Percentiles rank a stretch among this genome's conserved stretches.
Evolutionary conservation across 2,329 filamentous ascomycete species (phyloP).

Genomic region (Stylonectria norvegica): DNA sequence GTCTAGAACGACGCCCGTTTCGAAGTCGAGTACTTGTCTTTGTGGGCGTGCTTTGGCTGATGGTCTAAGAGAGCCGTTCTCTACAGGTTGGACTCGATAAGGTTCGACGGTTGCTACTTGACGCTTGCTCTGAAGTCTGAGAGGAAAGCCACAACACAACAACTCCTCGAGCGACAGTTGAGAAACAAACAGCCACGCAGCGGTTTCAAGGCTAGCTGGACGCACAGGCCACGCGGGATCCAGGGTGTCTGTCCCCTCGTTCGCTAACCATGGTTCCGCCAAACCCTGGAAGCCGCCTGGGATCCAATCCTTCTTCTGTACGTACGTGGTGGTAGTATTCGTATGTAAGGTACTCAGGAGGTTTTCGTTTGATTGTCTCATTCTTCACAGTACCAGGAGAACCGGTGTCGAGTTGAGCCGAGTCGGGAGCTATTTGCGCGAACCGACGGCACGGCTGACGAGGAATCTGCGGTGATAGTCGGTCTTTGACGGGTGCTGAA

Average conservation of each 20-base stretch:
- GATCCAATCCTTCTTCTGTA: slow-evolving; percentile 9
- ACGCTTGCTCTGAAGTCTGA: too few species aligned
- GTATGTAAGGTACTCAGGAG: too few species aligned
- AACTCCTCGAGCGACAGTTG: too few species aligned
- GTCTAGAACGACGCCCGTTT: neutral
- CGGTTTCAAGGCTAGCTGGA: slow-evolving; percentile 4
- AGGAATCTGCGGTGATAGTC: too few species aligned
- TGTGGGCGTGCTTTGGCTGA: neutral
- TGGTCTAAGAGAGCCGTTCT: neutral
- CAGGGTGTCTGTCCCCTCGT: slow-evolving; percentile 17
- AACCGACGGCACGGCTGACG: too few species aligned
- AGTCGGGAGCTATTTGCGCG: too few species aligned
- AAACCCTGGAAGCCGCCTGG: slow-evolving; percentile 11
- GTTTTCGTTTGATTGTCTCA: slow-evolving; percentile 11
- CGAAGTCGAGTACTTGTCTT: neutral
- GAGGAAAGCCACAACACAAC: slow-evolving; percentile 11
- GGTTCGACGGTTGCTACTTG: neutral
- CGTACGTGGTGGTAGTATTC: too few species aligned
- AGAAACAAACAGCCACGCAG: slow-evolving; percentile 8
- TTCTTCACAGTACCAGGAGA: too few species aligned
- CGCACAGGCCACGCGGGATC: slow-evolving; percentile 23
- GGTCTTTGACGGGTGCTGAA: slow-evolving; percentile 18
- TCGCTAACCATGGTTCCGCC: too few species aligned
- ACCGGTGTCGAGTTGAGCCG: too few species aligned
- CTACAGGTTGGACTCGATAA: too few species aligned